These are phyloP conservation scores for Silene noctiflora DNA, from an alignment of 179 eudicot species.

Conservation along the genomic window DNA sequence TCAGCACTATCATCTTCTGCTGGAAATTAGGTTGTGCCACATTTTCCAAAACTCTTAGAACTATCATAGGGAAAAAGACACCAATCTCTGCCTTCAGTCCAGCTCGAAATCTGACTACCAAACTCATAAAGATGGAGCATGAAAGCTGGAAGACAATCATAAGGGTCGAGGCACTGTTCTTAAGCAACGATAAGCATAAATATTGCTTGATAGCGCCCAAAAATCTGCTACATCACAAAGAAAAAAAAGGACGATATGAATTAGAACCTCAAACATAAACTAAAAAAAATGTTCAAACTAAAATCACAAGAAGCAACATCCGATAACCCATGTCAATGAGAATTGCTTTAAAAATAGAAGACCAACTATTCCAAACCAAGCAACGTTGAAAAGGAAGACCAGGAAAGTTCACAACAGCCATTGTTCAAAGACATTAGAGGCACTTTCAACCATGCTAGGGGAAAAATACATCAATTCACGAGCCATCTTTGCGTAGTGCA, in stretches of 20 bases:
- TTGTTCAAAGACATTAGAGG: neutral
- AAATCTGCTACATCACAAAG: slow-evolving; percentile 55
- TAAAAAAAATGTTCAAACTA: neutral
- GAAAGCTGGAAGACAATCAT: slow-evolving; percentile 99
- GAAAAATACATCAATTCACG: neutral
- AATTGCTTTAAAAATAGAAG: slow-evolving; percentile 1
- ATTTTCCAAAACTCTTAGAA: slow-evolving; percentile 92
- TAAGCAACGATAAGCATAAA: slow-evolving; percentile 86
- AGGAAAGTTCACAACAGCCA: neutral
- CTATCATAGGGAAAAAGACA: slow-evolving; percentile 97
- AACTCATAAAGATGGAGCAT: slow-evolving; percentile 94
- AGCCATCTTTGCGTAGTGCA: neutral
- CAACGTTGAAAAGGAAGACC: neutral
- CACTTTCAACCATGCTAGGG: neutral
- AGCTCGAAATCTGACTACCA: slow-evolving; percentile 94
- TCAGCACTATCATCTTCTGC: slow-evolving; percentile 94
- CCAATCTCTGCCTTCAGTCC: slow-evolving; percentile 99
- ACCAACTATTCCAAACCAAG: neutral
- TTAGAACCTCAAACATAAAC: slow-evolving; percentile 4
- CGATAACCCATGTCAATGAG: neutral
- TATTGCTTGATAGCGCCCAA: slow-evolving; percentile 97
- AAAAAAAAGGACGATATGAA: neutral
- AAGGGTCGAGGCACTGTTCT: slow-evolving; percentile 94
- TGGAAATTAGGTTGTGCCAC: slow-evolving; percentile 95
- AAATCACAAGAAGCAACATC: neutral